Evolutionary conservation across 345 rosid species (phyloP).

Genomic region (Bruguiera sexangula): DNA sequence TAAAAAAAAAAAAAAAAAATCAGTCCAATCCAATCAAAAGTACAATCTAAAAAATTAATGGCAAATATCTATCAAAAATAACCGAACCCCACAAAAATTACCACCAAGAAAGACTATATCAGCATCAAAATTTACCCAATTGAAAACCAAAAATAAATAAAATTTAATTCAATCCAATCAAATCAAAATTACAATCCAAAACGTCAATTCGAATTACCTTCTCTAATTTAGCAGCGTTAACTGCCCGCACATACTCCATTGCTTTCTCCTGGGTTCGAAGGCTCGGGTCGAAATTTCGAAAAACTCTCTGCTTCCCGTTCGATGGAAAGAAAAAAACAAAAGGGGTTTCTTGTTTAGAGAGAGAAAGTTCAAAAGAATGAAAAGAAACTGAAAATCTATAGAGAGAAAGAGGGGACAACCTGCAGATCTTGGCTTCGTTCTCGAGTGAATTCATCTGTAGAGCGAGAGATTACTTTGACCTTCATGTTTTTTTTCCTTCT

Average conservation of each 20-base stretch:
- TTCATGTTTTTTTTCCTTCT: constrained; percentile 34
- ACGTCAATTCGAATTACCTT: constrained; percentile 40
- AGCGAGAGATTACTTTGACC: constrained; percentile 80
- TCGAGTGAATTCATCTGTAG: constrained; percentile 86
- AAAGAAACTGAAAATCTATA: not conserved
- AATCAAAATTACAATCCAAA: not conserved
- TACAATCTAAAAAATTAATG: not conserved
- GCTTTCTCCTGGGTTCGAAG: constrained; percentile 87
- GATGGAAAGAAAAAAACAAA: not conserved
- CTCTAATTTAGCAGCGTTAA: constrained; percentile 88
- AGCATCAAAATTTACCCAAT: not conserved
- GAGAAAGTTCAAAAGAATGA: not conserved
- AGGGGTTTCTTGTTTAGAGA: not conserved
- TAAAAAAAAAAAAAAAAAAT: not conserved
- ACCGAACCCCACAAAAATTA: not conserved
- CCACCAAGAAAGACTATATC: too few relatives aligned
- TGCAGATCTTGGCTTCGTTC: constrained; percentile 95
- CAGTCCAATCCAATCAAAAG: not conserved
- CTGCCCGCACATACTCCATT: constrained; percentile 77
- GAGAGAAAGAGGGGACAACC: constrained; percentile 26
- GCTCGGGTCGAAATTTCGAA: constrained; percentile 76
- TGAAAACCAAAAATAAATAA: not conserved
- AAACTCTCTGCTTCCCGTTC: constrained; percentile 56
- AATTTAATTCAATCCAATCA: not conserved
- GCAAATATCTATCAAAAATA: constrained; percentile 59